Base-by-base conservation (phyloP, 2,329 filamentous ascomycete species). In the Pseudopithomyces chartarum region DNA sequence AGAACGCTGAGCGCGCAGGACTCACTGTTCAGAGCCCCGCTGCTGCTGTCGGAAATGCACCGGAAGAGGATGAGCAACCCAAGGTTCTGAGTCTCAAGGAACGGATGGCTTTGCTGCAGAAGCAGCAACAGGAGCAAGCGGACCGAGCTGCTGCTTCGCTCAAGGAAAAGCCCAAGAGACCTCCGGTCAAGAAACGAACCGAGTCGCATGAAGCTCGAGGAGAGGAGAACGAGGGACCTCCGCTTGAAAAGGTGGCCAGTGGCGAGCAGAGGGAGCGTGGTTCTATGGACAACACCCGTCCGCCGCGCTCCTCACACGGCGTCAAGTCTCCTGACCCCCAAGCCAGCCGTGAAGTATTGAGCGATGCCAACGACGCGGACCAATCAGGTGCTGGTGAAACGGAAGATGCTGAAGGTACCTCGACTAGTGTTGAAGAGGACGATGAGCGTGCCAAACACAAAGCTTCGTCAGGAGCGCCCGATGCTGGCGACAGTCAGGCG, bases 21-120 rank as follows among this genome's bases (percentile, higher is more conserved):
- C 78, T 91, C 34, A 77, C 81, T 33, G 72, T 80, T 75, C 60
- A 62, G 36, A 55, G 55, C 13, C 46, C 68, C 52, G 63, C 72
- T 34, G 73, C 77, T 17, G 63, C 72, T 34, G 73, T 77, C n/a
- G 76, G 82, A 6, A 82, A 80, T 49, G 77, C 81, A 3, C 83
- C 81, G 40, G 86, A 82, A 15, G 85, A 81, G 4, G 91, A 95
- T 54, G 91, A 96, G 42, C 87, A 91, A 67, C 93, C 94, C 1
- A 97, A 98, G 77, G 92, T 93, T 22, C 90, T 92, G 54, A 97
- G 91, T 65, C 76, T 99, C 59, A 99, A 98, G 77, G 95, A 99
- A 75, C 86, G 95, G 60, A 97, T 99, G 78, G 95, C 95, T 26
- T 81, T 97, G 51, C 81, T 99, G 15, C 95, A 99, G 75, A 94